A percentile compares a stretch with the other conserved stretches of the same genome.
Conservation (phyloP, 2,329 filamentous ascomycete species). For the Phoma sp. region DNA sequence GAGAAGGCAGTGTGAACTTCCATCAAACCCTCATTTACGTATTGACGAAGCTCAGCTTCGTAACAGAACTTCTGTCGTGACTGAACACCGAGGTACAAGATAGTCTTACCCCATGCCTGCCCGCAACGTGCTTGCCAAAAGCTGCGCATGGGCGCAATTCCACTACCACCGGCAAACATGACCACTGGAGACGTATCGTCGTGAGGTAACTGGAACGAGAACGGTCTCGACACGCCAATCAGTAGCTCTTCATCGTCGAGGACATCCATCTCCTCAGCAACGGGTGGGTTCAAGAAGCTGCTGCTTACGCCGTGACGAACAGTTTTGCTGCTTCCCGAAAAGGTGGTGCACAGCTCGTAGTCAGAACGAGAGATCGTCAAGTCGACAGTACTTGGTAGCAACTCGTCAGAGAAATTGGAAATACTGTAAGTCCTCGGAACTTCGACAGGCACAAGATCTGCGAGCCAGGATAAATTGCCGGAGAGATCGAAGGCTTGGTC, state of each 20-base stretch:
- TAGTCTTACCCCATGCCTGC: slow-evolving; percentile 27
- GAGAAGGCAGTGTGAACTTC: slow-evolving; percentile 63
- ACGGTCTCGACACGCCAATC: slow-evolving; percentile 60
- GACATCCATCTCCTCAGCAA: slow-evolving; percentile 47
- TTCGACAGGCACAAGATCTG: slow-evolving; percentile 29
- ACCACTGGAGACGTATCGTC: slow-evolving; percentile 59
- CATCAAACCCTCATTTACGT: slow-evolving; percentile 55
- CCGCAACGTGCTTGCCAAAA: slow-evolving; percentile 34
- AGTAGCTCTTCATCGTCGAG: slow-evolving; percentile 56
- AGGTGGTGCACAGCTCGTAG: slow-evolving; percentile 54
- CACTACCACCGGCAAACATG: slow-evolving; percentile 58
- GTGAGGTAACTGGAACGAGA: slow-evolving; percentile 60
- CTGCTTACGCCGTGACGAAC: slow-evolving; percentile 58
- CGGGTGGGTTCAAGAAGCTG: slow-evolving; percentile 61
- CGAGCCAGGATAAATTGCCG: slow-evolving; percentile 27
- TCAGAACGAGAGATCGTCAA: slow-evolving; percentile 60
- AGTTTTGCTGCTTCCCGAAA: slow-evolving; percentile 21
- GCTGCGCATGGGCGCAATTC: slow-evolving; percentile 33
- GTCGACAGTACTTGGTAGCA: slow-evolving; percentile 60
- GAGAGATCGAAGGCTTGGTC: slow-evolving; percentile 33
- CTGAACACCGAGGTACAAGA: slow-evolving; percentile 31
- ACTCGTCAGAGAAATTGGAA: slow-evolving; percentile 58
- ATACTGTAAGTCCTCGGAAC: slow-evolving; percentile 36
- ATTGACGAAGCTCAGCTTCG: slow-evolving; percentile 30
- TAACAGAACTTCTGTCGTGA: slow-evolving; percentile 34